Evolutionary conservation across 805 yeast genomes (phyloP), one percentile per base, ranked within the genome.

Genomic region (Wickerhamiella slavikovae): DNA sequence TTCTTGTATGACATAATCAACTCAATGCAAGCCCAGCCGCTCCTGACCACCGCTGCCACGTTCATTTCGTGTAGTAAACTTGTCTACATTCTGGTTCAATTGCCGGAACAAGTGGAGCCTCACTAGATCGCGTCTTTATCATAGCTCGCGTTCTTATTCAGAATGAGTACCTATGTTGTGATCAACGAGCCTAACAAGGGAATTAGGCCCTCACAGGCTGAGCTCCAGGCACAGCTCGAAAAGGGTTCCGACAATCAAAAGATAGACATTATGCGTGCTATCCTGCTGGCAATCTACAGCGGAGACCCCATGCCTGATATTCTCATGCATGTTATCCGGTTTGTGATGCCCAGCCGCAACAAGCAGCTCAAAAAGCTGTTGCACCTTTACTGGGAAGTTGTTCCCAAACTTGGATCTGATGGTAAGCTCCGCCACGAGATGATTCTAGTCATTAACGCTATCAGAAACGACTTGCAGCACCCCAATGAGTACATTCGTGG

Each of bases 401-500:
- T 93, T 49, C 91, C 93, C 32, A 91, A 91, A 55, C 60, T 75
- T 40, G 92, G 80, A 43, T 60, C 64, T 22, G 75, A 75, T 30
- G 96, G 96, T 3, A 80, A 79, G 52, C 67, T 91, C 63, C 79
- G 79, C 57, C 96, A 85, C 52, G 99, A 89, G 58, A 89, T 89
- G 96, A 85, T 91, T 54, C 68, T 89, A 39, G 96, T 85, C 29
- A 89, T 96, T 60, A 91, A 91, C 52, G 94, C 96, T 31, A 80
- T 89, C 46, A 92, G 89, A 54, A 83, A 82, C 53, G 99, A 89
- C 51, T 66, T 89, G 43, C 95, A 83, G 56, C 98, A 91, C 56
- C 94, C 98, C 29, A 89, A 89, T 60, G 98, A 89, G 55, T 89
- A 74, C 50, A 75, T 89, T 39, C 70, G 96, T 46, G 99, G 99